Percentiles rank a stretch among this genome's conserved stretches.
Conservation (phyloP, 345 rosid species). For the Mangifera indica region DNA sequence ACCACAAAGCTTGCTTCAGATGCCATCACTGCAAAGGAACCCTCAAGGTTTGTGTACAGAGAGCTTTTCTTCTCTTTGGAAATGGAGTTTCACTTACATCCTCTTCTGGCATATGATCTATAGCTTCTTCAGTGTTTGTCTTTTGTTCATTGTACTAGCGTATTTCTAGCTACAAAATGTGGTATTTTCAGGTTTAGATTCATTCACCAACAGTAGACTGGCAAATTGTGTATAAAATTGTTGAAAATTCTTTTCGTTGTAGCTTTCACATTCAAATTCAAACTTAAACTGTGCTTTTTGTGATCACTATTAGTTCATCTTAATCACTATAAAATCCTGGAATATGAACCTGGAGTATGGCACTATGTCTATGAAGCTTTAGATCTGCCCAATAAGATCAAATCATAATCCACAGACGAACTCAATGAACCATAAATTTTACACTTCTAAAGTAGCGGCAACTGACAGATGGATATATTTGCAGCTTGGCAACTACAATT, state of each 20-base stretch:
- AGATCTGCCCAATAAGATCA: not conserved
- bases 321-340: not conserved
- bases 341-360: not conserved
- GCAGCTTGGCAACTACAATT: slow-evolving; percentile 97
- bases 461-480: slow-evolving; percentile 21
- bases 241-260: not conserved
- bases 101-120: not conserved
- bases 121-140: not conserved
- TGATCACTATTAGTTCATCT: not conserved
- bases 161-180: not conserved
- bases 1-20: slow-evolving; percentile 94
- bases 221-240: not conserved
- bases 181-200: not conserved
- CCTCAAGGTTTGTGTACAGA: slow-evolving; percentile 58
- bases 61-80: not conserved
- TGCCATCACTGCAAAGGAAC: slow-evolving; percentile 99
- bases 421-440: not conserved
- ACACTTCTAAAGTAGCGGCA: not conserved
- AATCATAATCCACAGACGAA: not conserved
- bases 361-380: not conserved
- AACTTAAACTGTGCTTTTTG: not conserved
- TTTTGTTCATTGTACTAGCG: not conserved
- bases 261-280: not conserved
- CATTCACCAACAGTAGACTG: not conserved
- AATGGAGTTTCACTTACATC: not conserved